Evolutionary conservation across 768 basidiomycete species (phyloP), one percentile per base, ranked within the genome.

Genomic region (Leccinum sublutescens): DNA sequence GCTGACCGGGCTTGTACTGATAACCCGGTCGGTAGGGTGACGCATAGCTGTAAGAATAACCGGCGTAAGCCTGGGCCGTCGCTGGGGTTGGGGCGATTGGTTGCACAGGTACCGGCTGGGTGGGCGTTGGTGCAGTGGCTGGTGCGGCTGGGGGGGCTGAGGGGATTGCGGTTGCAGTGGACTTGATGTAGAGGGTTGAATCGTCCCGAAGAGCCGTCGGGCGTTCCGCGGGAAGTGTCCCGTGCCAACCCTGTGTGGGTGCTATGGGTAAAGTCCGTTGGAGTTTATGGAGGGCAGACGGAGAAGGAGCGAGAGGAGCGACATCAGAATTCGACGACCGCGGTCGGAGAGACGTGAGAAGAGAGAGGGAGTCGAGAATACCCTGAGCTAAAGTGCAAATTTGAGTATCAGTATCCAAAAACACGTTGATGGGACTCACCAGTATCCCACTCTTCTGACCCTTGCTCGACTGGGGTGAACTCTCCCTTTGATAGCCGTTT

Each of bases 361-460:
- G 62, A 3, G 80, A 77, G 55, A 94, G 78, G 11, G 91, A 91
- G 56, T 88, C 80, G 56, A 87, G 66, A 57, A 93, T 91, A 56
- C 83, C 79, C 70, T 88, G 85, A 21, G 91, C 92, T 93, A 68
- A 40, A 59, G 61, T 34, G n/a, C 59, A 55, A 65, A 49, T 33
- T 53, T 61, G 58, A 65, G 66, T 45, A 8, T 3, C 59, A 55
- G 56, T 3, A n/a, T 50, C 29, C 43, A 49, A 56, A 34, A 3
- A 61, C 5, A 54, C 36, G 58, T 63, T 11, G 38, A 49, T 29
- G 31, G 38, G 57, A 50, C 86, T 63, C 67, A 92, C 91, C 92
- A 60, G 82, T 83, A 63, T 90, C 86, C 88, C 88, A 91, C 70
- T 94, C 91, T 71, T 92, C 91, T 11, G 88, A 88, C 34, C 80